These are phyloP conservation scores for Aureobasidium namibiae DNA, from an alignment of 2,329 filamentous ascomycete species.

Conservation along the genomic window DNA sequence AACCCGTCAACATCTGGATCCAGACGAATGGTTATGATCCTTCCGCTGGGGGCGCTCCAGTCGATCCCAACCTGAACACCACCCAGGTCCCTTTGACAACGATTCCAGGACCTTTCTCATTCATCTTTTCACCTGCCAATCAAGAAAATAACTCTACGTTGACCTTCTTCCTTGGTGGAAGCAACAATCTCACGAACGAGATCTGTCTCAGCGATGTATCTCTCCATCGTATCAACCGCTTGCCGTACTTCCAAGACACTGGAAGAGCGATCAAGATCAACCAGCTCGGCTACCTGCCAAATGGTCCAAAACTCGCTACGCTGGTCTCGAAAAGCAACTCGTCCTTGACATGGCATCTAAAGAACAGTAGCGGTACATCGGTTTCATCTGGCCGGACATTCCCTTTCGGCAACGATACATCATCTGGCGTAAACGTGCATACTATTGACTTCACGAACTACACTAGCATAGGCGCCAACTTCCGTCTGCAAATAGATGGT, in stretches of 20 bases:
- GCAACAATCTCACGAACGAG: neutral
- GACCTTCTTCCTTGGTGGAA: slow-evolving; percentile 9
- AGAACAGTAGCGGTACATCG: neutral
- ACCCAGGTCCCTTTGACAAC: slow-evolving; percentile 8
- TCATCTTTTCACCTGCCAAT: slow-evolving; percentile 13
- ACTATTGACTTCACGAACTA: slow-evolving; percentile 11
- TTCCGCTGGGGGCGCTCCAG: slow-evolving; percentile 8
- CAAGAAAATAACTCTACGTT: slow-evolving; percentile 11
- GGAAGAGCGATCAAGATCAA: slow-evolving; percentile 13
- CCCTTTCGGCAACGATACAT: slow-evolving; percentile 10
- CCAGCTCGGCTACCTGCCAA: slow-evolving; percentile 12
- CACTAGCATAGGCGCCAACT: neutral
- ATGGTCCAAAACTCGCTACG: slow-evolving; percentile 12
- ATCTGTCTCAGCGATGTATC: slow-evolving; percentile 10
- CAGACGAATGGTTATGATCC: slow-evolving; percentile 7
- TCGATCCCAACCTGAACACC: slow-evolving; percentile 13
- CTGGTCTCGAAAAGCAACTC: neutral
- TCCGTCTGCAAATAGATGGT: neutral
- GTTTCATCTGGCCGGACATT: neutral
- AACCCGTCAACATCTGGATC: slow-evolving; percentile 9
- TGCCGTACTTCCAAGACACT: slow-evolving; percentile 10
- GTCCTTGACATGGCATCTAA: slow-evolving; percentile 5
- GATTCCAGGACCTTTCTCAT: neutral
- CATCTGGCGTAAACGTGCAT: slow-evolving; percentile 6
- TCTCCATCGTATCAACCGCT: slow-evolving; percentile 13